A percentile compares a stretch with the other conserved stretches of the same genome.
Conservation (phyloP, 108 stramenopile species). For the Fragilaria crotonensis region DNA sequence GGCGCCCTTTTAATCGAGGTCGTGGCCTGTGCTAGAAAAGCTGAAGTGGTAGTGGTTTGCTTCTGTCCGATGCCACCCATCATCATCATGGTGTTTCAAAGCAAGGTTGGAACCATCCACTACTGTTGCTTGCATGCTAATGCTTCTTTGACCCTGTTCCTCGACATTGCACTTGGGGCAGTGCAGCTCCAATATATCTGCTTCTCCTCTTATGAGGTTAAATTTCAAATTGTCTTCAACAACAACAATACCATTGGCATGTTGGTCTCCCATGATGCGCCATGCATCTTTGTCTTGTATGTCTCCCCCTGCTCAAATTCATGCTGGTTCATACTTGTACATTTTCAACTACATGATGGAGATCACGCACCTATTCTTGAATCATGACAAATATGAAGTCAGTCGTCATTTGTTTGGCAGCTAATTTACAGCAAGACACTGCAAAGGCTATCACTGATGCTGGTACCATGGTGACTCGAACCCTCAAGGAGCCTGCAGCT, state of each 20-base stretch:
- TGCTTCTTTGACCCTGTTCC: no score
- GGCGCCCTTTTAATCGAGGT: no score
- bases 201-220: conserved; percentile 60
- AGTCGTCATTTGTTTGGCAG: conserved; percentile 94
- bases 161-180: conserved; percentile 76
- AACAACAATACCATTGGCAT: conserved; percentile 20
- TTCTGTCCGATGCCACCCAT: no score
- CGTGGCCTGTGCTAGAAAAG: no score
- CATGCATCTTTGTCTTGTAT: conserved; percentile 16
- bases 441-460: conserved; percentile 69
- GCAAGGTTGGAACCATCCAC: no score
- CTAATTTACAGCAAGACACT: conserved; percentile 88
- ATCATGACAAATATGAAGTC: conserved; percentile 86
- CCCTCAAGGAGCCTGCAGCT: conserved; percentile 91
- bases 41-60: no score
- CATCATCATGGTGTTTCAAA: no score
- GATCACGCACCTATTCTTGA: conserved; percentile 61
- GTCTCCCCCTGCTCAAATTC: conserved; percentile 55
- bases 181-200: conserved; percentile 35
- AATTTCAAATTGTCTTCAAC: conserved; percentile 37
- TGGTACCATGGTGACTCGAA: conserved; percentile 76
- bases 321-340: conserved; percentile 70
- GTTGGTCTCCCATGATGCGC: conserved; percentile 25
- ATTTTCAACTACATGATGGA: conserved; percentile 67
- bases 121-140: no score